These are phyloP conservation scores for Salicornia ramosissima DNA, from an alignment of 148 eudicot species.

Conservation along the genomic window DNA sequence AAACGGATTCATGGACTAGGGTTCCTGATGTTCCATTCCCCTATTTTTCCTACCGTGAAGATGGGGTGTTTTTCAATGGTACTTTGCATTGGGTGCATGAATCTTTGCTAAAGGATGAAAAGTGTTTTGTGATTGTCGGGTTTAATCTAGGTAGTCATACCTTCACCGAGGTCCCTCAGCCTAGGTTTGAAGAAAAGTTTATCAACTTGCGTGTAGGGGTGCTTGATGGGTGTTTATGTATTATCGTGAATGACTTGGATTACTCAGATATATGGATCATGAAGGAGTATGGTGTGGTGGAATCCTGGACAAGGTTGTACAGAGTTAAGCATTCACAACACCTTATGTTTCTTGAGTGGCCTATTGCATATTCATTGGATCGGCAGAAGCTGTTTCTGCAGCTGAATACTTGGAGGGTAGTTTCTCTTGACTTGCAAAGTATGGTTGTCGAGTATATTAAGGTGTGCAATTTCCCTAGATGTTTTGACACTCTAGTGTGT, in stretches of 20 bases:
- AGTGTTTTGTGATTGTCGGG: constrained; percentile 12
- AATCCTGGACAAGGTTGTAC: constrained; percentile 29
- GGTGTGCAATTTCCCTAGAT: constrained; percentile 16
- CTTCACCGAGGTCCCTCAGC: constrained; percentile 24
- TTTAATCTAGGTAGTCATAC: constrained; percentile 23
- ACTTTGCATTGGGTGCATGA: constrained; percentile 29
- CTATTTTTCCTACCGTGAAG: constrained; percentile 18
- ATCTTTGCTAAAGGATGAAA: constrained; percentile 1
- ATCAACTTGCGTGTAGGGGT: constrained; percentile 23
- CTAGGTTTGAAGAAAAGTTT: constrained; percentile 18
- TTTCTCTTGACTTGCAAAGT: constrained; percentile 20
- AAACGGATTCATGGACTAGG: constrained; percentile 22
- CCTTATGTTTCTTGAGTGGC: constrained; percentile 24
- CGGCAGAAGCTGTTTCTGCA: constrained; percentile 24
- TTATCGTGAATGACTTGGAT: constrained; percentile 28
- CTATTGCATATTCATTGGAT: constrained; percentile 26
- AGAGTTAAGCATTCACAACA: constrained; percentile 13
- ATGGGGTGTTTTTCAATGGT: constrained; percentile 24
- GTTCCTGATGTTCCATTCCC: constrained; percentile 18
- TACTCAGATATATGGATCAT: constrained; percentile 28
- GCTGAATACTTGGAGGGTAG: constrained; percentile 24
- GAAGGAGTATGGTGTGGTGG: constrained; percentile 27
- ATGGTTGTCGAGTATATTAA: constrained; percentile 19
- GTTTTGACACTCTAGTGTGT: constrained; percentile 27
- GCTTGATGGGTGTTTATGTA: constrained; percentile 31